Percentiles rank a stretch among this genome's conserved stretches.
Conservation (phyloP, 1,139 yeast species). For the Suhomyces coccinellae region DNA sequence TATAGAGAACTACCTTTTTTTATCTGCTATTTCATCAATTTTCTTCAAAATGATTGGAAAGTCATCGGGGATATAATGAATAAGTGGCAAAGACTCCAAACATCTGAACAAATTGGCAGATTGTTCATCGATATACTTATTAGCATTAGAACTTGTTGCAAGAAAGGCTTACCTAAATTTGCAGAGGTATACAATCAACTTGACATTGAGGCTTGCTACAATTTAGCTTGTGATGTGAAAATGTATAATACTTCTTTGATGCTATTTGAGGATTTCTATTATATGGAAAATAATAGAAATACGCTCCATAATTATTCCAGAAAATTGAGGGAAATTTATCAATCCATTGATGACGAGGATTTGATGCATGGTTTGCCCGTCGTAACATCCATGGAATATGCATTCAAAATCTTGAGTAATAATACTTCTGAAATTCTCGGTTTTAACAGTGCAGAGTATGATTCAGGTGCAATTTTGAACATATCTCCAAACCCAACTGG, state of each 20-base stretch:
- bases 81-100: neutral
- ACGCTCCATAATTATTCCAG: neutral
- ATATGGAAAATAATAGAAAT: constrained; percentile 11
- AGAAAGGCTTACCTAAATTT: constrained; percentile 32
- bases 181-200: constrained; percentile 34
- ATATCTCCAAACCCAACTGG: constrained; percentile 3
- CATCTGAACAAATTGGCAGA: constrained; percentile 7
- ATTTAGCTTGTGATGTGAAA: constrained; percentile 36
- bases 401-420: constrained; percentile 42
- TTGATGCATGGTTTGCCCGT: constrained; percentile 63
- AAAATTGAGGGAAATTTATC: constrained; percentile 36
- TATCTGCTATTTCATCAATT: constrained; percentile 24
- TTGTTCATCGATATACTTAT: constrained; percentile 42
- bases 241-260: constrained; percentile 50
- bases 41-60: constrained; percentile 17
- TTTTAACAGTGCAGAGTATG: constrained; percentile 59
- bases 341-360: constrained; percentile 59
- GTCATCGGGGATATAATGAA: constrained; percentile 6
- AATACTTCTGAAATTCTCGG: constrained; percentile 44
- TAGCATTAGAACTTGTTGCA: constrained; percentile 47
- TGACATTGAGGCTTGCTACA: constrained; percentile 31
- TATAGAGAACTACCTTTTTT: constrained; percentile 25
- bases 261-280: constrained; percentile 51
- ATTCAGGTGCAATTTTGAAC: constrained; percentile 36
- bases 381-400: constrained; percentile 52